Evolutionary conservation across 192 early-diverging fungal species (phyloP).

Genomic region (Podila verticillata): DNA sequence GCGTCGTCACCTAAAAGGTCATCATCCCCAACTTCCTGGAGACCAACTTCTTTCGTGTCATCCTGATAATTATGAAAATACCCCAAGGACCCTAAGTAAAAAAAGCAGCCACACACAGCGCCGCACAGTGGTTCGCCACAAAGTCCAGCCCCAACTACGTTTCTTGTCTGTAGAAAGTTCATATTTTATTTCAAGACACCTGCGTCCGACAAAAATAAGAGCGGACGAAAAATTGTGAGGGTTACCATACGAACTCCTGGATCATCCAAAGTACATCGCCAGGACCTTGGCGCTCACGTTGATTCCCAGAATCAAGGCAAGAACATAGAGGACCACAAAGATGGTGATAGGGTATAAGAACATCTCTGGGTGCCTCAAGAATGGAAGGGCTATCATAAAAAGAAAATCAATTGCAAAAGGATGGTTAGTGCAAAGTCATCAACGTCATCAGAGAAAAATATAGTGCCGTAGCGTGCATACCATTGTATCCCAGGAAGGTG

Average conservation of each 20-base stretch:
- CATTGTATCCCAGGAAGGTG: constrained; percentile 94
- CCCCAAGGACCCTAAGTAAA: no score
- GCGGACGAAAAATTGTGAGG: neutral
- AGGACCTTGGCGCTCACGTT: constrained; percentile 83
- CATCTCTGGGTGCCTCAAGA: constrained; percentile 87
- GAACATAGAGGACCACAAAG: constrained; percentile 65
- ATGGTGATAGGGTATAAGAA: constrained; percentile 90
- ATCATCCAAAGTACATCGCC: constrained; percentile 77
- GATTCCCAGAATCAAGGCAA: constrained; percentile 72
- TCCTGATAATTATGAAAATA: neutral
- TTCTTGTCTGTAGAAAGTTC: no score
- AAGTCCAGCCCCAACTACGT: no score
- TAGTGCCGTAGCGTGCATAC: constrained; percentile 53
- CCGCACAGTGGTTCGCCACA: no score
- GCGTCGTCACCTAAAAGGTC: neutral
- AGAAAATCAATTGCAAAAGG: constrained; percentile 3
- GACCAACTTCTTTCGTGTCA: neutral
- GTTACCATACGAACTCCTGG: neutral
- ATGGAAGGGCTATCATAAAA: constrained; percentile 83
- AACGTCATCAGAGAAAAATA: neutral
- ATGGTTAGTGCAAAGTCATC: neutral
- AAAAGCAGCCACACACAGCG: no score
- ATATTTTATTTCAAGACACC: no score
- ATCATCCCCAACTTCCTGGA: no score
- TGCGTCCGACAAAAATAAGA: neutral